A percentile compares a stretch with the other conserved stretches of the same genome.
These are phyloP conservation scores for Candida sanyaensis DNA, from an alignment of 1,139 yeast species.

Conservation along the genomic window DNA sequence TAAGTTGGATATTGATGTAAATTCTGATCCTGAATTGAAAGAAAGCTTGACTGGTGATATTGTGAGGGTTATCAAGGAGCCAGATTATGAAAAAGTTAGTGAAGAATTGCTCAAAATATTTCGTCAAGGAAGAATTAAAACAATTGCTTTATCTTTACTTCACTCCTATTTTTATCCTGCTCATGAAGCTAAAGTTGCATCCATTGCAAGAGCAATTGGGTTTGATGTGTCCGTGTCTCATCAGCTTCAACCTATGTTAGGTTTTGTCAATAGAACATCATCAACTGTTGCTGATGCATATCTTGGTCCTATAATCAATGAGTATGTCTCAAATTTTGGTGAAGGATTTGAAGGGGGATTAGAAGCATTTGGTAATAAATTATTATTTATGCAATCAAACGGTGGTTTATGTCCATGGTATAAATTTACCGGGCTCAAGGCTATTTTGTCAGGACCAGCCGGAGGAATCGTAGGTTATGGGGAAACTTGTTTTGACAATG, in stretches of 20 bases:
- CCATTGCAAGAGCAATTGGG: slow-evolving; percentile 38
- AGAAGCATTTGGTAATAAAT: slow-evolving; percentile 42
- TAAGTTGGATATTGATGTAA: slow-evolving; percentile 20
- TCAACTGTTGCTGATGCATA: slow-evolving; percentile 51
- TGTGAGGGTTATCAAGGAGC: slow-evolving; percentile 31
- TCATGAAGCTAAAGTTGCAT: slow-evolving; percentile 38
- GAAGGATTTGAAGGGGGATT: slow-evolving; percentile 48
- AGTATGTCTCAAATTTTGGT: slow-evolving; percentile 39
- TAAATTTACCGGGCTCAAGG: slow-evolving; percentile 48
- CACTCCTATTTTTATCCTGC: slow-evolving; percentile 44
- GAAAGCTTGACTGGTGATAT: slow-evolving; percentile 40
- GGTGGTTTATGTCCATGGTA: slow-evolving; percentile 54
- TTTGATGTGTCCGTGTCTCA: slow-evolving; percentile 44
- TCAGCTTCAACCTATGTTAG: slow-evolving; percentile 46
- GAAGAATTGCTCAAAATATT: slow-evolving; percentile 26
- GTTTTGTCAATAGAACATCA: slow-evolving; percentile 44
- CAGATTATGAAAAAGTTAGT: slow-evolving; percentile 29
- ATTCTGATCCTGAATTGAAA: slow-evolving; percentile 25
- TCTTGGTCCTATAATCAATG: slow-evolving; percentile 38
- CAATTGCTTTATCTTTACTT: slow-evolving; percentile 41
- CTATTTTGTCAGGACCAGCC: slow-evolving; percentile 52
- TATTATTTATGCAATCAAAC: slow-evolving; percentile 50
- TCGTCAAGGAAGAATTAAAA: slow-evolving; percentile 26
- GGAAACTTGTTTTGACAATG: slow-evolving; percentile 40
- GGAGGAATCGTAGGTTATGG: slow-evolving; percentile 56